phyloP scores from a whole-genome alignment of 129 eudicot genomes.

The Artemisia tridentata region DNA sequence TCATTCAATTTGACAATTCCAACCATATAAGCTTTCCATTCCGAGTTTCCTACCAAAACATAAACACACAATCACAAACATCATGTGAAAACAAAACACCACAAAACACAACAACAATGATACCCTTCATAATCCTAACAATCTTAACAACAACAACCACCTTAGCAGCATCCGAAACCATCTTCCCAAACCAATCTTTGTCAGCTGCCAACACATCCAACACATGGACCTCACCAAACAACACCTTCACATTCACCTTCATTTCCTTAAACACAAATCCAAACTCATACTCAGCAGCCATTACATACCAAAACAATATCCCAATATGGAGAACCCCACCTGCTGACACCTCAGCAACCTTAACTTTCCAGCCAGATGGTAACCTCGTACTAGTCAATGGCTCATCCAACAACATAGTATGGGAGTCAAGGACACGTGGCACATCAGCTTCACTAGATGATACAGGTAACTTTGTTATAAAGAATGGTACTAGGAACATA shows the following conservation, averaged over 20 bases:
- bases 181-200: constrained; percentile 45
- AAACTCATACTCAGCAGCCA: constrained; percentile 39
- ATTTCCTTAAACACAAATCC: constrained; percentile 30
- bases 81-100: too few species aligned
- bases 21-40: too few species aligned
- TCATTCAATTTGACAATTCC: too few species aligned
- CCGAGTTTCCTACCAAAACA: too few species aligned
- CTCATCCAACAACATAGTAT: constrained; percentile 30
- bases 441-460: constrained; percentile 54
- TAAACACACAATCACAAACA: too few species aligned
- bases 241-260: constrained; percentile 58
- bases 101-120: too few species aligned
- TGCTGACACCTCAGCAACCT: constrained; percentile 44
- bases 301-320: constrained; percentile 44
- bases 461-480: constrained; percentile 56
- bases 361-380: constrained; percentile 48
- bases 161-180: constrained; percentile 27
- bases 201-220: constrained; percentile 50
- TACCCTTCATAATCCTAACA: neutral
- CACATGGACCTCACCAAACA: constrained; percentile 60
- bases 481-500: constrained; percentile 30
- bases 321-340: constrained; percentile 56
- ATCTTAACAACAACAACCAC: neutral
- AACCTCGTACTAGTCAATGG: constrained; percentile 62
- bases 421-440: constrained; percentile 72